Evolutionary conservation across 208 protist genomes (phyloP), one percentile per base, ranked within the genome.

Genomic region (Leishmania aethiopica): DNA sequence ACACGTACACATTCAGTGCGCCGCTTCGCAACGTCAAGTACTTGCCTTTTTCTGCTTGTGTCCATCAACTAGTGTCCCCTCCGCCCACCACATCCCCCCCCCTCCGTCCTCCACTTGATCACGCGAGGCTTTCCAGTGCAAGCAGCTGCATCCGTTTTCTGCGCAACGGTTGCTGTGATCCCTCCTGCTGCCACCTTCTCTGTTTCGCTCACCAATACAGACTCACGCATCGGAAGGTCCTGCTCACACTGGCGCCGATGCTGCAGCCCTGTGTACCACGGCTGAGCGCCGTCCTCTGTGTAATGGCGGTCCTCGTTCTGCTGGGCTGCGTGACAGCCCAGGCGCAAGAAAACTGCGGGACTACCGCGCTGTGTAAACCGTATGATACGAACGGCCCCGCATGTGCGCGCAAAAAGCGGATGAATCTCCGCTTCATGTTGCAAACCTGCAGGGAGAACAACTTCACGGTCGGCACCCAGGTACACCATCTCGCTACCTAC

Each of bases 371-470:
- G 28, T 95, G 92, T 80, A 86, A 79, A 6, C 81, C 88, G 22
- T 84, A 79, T 82, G 19, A 75, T 28, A 82, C 78, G 0, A 87
- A 80, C 59, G 84, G 84, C 11, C 77, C 88, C 1, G 82, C 86
- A 25, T 97, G 95, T 69, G 35, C 42, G n/a, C 84, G 86, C 40
- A 82, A 84, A 8, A 67, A 74, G 45, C 83, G 82, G 28, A 85
- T 97, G n/a, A 91, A 92, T 79, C 88, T 97, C 25, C 92, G 93
- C 67, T 96, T 97, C 71, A 82, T 92, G 57, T 55, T 96, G 22
- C 89, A 96, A 59, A 75, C 91, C 35, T 86, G 91, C 1, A 11
- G 47, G 2, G 90, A 94, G 71, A 93, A 90, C 47, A 75, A 88
- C 81, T 83, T 71, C 79, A 67, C 22, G 57, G 62, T 53, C 19